A percentile compares a stretch with the other conserved stretches of the same genome.
phyloP scores from a whole-genome alignment of 257 asterid genomes.

The Jacaranda mimosifolia region DNA sequence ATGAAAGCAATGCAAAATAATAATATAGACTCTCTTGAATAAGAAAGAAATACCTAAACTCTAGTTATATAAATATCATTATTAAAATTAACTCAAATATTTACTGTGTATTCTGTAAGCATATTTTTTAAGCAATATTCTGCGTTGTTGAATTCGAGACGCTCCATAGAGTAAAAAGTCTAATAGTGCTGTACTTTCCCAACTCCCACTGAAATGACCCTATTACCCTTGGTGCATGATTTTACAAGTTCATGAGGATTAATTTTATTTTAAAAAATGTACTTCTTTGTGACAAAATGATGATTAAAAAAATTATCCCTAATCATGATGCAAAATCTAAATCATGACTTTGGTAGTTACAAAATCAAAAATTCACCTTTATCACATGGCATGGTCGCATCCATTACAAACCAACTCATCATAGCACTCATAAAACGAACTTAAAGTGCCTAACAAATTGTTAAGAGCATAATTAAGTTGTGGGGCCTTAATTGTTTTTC shows the following conservation, averaged over 20 bases:
- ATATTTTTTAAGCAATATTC: too few relatives aligned
- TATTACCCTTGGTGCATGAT: neutral
- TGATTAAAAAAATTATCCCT: neutral
- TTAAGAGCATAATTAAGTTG: neutral
- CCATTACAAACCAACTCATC: neutral
- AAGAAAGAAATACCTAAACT: too few relatives aligned
- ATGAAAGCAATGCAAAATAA: too few relatives aligned
- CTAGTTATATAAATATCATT: too few relatives aligned
- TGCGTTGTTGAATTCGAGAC: too few relatives aligned
- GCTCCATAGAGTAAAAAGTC: too few relatives aligned
- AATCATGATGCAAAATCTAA: conserved; percentile 16
- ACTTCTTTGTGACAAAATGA: neutral
- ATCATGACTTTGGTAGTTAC: conserved; percentile 26
- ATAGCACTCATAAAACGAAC: neutral
- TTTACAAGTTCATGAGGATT: neutral
- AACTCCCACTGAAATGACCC: neutral
- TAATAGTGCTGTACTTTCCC: too few relatives aligned
- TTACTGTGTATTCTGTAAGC: too few relatives aligned
- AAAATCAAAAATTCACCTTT: conserved; percentile 17
- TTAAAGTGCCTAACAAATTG: neutral
- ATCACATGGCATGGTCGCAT: conserved; percentile 14
- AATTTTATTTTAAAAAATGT: too few relatives aligned
- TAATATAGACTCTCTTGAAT: too few relatives aligned
- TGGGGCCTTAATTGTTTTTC: conserved; percentile 6
- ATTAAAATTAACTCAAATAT: too few relatives aligned